Percentiles rank a stretch among this genome's conserved stretches.
Conservation (phyloP, 116 monocot species). For the Phalaenopsis hybrid region DNA sequence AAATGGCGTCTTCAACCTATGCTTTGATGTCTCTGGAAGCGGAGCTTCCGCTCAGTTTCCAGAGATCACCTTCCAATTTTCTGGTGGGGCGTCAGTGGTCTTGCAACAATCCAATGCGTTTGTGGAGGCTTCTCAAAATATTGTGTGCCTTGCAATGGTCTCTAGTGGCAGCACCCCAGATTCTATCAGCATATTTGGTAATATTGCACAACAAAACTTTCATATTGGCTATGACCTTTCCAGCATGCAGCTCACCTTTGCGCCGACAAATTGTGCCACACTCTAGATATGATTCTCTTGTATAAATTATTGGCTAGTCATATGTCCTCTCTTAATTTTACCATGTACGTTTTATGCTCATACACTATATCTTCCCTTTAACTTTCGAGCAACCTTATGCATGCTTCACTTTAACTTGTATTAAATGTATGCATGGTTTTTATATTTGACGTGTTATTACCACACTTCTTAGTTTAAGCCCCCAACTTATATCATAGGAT, state of each 20-base stretch:
- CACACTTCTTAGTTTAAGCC: no score
- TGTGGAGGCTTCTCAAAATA: not conserved
- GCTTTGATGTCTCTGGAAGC: not conserved
- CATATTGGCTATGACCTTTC: no score
- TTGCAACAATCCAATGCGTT: not conserved
- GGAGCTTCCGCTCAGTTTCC: not conserved
- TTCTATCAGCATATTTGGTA: constrained; percentile 9
- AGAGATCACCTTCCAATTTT: not conserved
- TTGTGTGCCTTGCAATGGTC: not conserved
- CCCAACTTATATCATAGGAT: no score
- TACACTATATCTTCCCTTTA: not conserved
- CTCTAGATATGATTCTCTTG: no score
- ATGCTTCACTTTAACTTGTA: not conserved
- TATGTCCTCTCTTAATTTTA: not conserved
- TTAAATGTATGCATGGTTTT: not conserved
- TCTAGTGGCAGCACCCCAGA: not conserved
- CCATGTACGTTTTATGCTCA: not conserved
- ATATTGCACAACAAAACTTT: constrained; percentile 6
- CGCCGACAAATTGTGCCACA: constrained; percentile 3
- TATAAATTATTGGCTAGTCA: not conserved
- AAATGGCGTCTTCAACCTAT: not conserved
- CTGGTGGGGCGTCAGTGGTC: not conserved
- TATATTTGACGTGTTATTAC: not conserved
- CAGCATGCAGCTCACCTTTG: not conserved
- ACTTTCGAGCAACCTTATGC: not conserved